Percentiles rank a stretch among this genome's conserved stretches.
Evolutionary conservation across 2,329 filamentous ascomycete species (phyloP).

Genomic region (Chaetomium olivaceum): DNA sequence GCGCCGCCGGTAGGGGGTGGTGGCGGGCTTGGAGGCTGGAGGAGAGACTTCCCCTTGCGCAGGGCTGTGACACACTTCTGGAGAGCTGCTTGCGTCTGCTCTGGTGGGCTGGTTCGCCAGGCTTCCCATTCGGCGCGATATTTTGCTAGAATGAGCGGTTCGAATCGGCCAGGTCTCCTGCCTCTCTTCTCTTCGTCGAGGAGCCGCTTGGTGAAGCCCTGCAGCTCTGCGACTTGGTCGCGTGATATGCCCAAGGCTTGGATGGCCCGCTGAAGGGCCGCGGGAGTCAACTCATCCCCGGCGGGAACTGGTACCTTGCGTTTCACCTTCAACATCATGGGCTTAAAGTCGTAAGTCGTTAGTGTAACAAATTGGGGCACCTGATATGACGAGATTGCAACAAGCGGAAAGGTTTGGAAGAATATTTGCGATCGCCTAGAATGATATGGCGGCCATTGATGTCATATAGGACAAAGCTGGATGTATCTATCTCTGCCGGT

Average conservation of each 20-base stretch:
- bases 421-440: background rate
- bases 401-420: background rate
- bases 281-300: background rate
- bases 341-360: background rate
- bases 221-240: slow-evolving; percentile 22
- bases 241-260: slow-evolving; percentile 18
- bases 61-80: slow-evolving; percentile 14
- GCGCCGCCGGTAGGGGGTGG: background rate
- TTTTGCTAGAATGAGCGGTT: slow-evolving; percentile 2
- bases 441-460: background rate
- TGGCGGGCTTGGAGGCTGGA: background rate
- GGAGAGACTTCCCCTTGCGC: background rate
- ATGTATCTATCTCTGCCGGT: background rate
- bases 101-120: background rate
- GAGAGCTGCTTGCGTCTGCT: slow-evolving; percentile 4
- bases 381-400: background rate
- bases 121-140: slow-evolving; percentile 1
- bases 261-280: background rate
- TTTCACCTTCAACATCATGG: background rate
- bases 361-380: background rate
- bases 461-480: slow-evolving; percentile 10
- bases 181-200: slow-evolving; percentile 18
- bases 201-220: slow-evolving; percentile 25
- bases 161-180: background rate
- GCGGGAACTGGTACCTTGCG: background rate